Evolutionary conservation across 768 basidiomycete genomes (phyloP).

Genomic region (Steccherinum ochraceum): DNA sequence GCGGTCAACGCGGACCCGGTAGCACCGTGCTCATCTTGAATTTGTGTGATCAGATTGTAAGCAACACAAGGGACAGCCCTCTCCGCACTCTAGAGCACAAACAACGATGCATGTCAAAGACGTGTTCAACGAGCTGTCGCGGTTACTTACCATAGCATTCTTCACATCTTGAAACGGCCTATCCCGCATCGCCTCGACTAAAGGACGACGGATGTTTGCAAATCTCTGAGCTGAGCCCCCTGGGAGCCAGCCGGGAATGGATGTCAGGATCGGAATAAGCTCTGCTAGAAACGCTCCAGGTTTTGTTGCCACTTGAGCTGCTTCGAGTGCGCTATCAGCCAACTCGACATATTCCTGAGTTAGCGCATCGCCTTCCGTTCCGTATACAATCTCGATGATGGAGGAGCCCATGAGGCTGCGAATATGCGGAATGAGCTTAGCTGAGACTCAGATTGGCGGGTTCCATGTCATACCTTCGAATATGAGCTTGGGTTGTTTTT

Average conservation of each 20-base stretch:
- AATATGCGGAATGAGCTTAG: too few species aligned
- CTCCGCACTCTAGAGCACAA: too few species aligned
- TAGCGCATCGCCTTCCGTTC: not conserved
- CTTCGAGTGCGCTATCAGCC: not conserved
- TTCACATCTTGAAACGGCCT: conserved; percentile 5
- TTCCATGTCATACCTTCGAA: too few species aligned
- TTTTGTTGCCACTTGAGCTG: not conserved
- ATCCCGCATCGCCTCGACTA: not conserved
- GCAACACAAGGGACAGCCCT: not conserved
- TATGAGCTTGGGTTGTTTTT: not conserved
- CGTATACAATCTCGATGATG: not conserved
- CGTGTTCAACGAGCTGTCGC: too few species aligned
- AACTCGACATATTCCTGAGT: not conserved
- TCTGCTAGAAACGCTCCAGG: not conserved
- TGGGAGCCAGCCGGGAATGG: conserved; percentile 4
- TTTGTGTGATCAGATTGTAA: not conserved
- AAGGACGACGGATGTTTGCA: not conserved
- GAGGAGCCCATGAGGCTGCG: too few species aligned
- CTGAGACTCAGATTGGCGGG: too few species aligned
- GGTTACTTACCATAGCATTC: too few species aligned
- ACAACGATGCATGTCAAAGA: too few species aligned
- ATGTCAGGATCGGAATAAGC: not conserved
- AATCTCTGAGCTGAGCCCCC: not conserved
- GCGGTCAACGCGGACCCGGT: too few species aligned
- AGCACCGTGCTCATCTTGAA: not conserved